phyloP scores from a whole-genome alignment of 768 basidiomycete genomes.

The Hemileccinum rubropunctum region DNA sequence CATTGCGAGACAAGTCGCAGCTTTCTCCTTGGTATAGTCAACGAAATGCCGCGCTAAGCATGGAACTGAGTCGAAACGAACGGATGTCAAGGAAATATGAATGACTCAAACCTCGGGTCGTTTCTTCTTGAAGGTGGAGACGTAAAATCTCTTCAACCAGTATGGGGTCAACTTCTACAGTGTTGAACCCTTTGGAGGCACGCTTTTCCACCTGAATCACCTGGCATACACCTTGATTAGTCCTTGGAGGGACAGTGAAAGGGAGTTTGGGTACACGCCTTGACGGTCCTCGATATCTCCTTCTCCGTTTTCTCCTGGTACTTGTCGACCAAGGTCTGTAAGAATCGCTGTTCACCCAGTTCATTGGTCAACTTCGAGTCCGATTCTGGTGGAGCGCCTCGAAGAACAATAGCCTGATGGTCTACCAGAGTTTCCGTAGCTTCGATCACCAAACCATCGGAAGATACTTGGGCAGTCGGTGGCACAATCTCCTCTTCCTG shows the following conservation, averaged over 20 bases:
- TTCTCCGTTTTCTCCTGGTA: slow-evolving; percentile 87
- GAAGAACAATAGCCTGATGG: background rate
- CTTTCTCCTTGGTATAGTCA: slow-evolving; percentile 70
- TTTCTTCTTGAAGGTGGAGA: slow-evolving; percentile 40
- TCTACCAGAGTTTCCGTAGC: slow-evolving; percentile 3
- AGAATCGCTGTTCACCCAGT: slow-evolving; percentile 49
- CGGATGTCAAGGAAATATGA: background rate
- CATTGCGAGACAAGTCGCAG: slow-evolving; percentile 64
- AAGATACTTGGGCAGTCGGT: slow-evolving; percentile 3
- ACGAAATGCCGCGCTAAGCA: slow-evolving; percentile 18
- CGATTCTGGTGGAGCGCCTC: slow-evolving; percentile 7
- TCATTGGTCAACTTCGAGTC: slow-evolving; percentile 34
- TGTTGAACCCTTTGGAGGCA: slow-evolving; percentile 58
- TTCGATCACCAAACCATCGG: slow-evolving; percentile 8
- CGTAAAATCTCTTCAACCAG: slow-evolving; percentile 60
- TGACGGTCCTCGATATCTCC: slow-evolving; percentile 68
- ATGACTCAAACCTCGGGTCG: slow-evolving; percentile 27
- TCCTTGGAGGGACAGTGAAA: background rate
- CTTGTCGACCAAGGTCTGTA: slow-evolving; percentile 77
- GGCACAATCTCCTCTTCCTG: slow-evolving; percentile 28
- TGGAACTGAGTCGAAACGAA: slow-evolving; percentile 1
- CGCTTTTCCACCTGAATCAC: slow-evolving; percentile 80
- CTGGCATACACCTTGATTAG: slow-evolving; percentile 27
- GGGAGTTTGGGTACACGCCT: slow-evolving; percentile 43
- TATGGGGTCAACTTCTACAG: slow-evolving; percentile 57